phyloP scores from a whole-genome alignment of 2,329 filamentous ascomycete genomes.

The Rutstroemia sp. region DNA sequence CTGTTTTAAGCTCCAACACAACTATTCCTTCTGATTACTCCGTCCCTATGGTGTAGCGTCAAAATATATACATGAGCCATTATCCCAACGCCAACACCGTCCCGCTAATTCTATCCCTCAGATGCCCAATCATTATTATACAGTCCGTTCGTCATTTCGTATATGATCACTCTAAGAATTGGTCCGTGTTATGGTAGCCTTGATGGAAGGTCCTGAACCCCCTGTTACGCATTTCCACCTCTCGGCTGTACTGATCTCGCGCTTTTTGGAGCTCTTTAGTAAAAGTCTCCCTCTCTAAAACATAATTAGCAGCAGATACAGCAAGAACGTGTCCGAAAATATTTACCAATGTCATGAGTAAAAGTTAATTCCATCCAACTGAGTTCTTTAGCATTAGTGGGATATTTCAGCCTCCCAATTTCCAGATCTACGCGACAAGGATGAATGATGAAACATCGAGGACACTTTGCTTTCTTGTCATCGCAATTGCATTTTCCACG shows the following conservation, averaged over 20 bases:
- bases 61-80: too few relatives aligned
- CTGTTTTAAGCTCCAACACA: too few relatives aligned
- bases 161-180: not conserved
- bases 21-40: too few relatives aligned
- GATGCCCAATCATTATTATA: not conserved
- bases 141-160: not conserved
- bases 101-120: not conserved
- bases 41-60: too few relatives aligned
- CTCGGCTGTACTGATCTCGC: not conserved
- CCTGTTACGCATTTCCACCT: not conserved
- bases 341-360: not conserved
- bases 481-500: not conserved
- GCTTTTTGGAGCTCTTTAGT: not conserved
- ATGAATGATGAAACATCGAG: not conserved
- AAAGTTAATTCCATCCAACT: conserved; percentile 1
- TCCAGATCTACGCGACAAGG: not conserved
- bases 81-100: not conserved
- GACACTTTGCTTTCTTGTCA: not conserved
- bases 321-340: not conserved
- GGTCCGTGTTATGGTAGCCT: not conserved
- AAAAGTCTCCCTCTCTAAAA: not conserved
- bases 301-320: not conserved
- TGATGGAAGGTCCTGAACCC: not conserved
- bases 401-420: not conserved
- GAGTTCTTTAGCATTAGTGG: not conserved